Conservation (phyloP, 1,284 basidiomycete species). For the Cutaneotrichosporon cutaneum region DNA sequence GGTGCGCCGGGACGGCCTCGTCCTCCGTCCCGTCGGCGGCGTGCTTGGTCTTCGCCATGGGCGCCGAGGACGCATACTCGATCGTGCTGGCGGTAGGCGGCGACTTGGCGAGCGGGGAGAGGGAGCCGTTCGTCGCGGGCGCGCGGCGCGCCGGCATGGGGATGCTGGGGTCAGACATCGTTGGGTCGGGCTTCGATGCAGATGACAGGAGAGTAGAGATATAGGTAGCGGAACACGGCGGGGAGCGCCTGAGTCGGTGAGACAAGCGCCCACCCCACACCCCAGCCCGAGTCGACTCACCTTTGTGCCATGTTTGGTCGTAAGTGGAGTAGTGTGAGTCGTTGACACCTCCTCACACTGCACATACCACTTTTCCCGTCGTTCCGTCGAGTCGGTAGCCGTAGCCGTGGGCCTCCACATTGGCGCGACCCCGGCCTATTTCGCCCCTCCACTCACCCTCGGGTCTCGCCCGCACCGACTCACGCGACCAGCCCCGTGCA, state of each 20-base stretch:
- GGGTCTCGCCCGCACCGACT: background rate
- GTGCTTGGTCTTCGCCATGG: conserved; percentile 40
- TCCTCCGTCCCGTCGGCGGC: conserved; percentile 37
- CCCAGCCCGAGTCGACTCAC: background rate
- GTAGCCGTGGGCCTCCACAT: background rate
- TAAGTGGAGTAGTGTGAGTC: no score
- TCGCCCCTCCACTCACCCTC: background rate
- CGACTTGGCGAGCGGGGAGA: conserved; percentile 18
- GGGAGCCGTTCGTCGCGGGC: conserved; percentile 9
- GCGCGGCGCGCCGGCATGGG: conserved; percentile 8
- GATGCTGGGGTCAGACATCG: conserved; percentile 3
- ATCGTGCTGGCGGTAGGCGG: conserved; percentile 30
- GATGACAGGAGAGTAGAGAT: background rate
- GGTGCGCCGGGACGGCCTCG: conserved; percentile 47
- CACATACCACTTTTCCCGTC: background rate
- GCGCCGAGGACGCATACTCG: conserved; percentile 53
- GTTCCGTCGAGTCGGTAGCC: background rate
- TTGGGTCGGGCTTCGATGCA: background rate
- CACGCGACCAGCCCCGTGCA: background rate
- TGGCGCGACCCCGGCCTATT: background rate
- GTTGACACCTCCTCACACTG: background rate
- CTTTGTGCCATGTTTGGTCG: background rate
- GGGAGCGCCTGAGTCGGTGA: no score
- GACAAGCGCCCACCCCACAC: no score
- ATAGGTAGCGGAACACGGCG: background rate